Conservation (phyloP, 148 eudicot species). For the Vaccinium myrtillus region DNA sequence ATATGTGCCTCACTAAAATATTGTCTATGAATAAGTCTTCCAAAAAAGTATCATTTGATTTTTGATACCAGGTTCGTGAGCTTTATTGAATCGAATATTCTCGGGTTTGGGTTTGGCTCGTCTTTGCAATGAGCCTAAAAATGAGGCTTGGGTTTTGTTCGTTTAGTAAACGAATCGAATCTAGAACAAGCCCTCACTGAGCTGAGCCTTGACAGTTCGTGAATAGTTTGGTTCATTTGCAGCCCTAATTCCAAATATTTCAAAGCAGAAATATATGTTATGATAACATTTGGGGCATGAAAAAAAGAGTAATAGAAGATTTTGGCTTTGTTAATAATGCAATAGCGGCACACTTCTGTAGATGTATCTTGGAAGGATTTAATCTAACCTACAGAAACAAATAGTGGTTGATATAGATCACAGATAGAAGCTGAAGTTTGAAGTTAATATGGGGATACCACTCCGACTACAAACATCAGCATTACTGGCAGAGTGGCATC, state of each 20-base stretch:
- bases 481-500: neutral
- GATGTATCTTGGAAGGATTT: neutral
- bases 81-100: no score
- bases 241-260: neutral
- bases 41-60: no score
- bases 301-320: neutral
- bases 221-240: no score
- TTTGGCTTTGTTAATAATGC: neutral
- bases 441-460: neutral
- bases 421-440: neutral
- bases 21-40: no score
- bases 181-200: no score
- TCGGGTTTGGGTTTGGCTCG: no score
- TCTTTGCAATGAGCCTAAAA: no score
- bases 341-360: neutral
- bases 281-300: neutral
- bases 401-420: neutral
- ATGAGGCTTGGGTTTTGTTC: no score
- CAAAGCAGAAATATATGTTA: neutral
- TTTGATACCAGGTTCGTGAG: no score
- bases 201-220: no score
- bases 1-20: no score
- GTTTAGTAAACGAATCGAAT: no score
- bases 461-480: neutral
- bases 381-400: neutral